Base-by-base conservation (phyloP, 2,329 filamentous ascomycete genomes). In the Magnaporthiopsis incrustans region DNA sequence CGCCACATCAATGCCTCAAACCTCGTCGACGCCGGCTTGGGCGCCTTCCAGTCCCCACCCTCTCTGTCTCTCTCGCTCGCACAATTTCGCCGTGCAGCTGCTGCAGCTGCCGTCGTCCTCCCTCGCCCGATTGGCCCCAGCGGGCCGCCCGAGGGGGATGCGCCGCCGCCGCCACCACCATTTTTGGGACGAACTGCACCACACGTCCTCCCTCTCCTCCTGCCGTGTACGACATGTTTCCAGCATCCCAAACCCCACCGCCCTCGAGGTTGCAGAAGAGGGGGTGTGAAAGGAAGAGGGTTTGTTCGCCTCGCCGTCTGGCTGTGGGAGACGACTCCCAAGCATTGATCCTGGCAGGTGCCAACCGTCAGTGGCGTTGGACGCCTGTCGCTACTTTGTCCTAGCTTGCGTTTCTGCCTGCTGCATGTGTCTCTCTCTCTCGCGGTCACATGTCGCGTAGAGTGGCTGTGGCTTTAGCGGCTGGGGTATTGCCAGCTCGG, bases 1-100 rank as follows among this genome's bases (percentile, higher is more conserved):
- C 68, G 67, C 61, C 66, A 67, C 67, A 66, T 70, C 72, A 70
- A 74, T 72, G 70, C 72, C 67, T 67, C 53, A 57, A 61, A 63
- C 63, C 64, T 26, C 64, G 53, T 61, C 60, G 66, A 59, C 62
- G 67, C 68, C 70, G 72, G 71, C 72, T 70, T 70, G 68, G 67
- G 65, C 65, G 64, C 66, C 67, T 72, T 70, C 71, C 71, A 70
- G 67, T 62, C 64, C 61, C 61, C 66, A 63, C 58, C 33, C 33
- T 35, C 33, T 35, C 33, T 35, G 6, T 57, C 60, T 63, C 8
- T 57, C 26, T 59, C 61, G 60, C 59, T 59, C 30, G 11, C 30
- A 60, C 33, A 35, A 11, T 35, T 12, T 35, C 33, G 33, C 11
- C 11, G 33, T 18, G 14, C 14, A 18, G 38, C 15, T 5, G 38